phyloP scores from a whole-genome alignment of 805 yeast genomes.

The Saccharomycopsis malanga region DNA sequence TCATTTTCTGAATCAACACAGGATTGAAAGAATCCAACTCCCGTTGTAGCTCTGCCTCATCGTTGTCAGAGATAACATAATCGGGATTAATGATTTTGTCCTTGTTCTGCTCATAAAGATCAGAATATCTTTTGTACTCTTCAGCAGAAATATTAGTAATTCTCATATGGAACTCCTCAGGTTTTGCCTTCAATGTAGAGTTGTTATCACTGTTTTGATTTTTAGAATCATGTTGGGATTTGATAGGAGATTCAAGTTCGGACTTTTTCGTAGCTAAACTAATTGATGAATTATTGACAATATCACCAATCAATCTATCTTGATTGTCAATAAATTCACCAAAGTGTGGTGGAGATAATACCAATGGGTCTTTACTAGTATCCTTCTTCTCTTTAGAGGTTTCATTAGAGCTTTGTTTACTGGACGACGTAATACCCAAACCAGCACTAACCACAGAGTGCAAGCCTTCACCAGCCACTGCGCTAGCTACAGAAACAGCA shows the following conservation, averaged over 20 bases:
- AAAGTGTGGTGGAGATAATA: conserved; percentile 4
- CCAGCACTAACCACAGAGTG: not conserved
- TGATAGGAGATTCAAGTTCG: not conserved
- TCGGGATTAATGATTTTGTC: conserved; percentile 16
- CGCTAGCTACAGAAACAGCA: not conserved
- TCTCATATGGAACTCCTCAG: conserved; percentile 4
- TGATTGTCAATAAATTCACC: conserved; percentile 6
- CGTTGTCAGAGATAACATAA: conserved; percentile 10
- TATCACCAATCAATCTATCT: conserved; percentile 5
- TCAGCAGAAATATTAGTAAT: conserved; percentile 19
- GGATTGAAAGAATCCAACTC: conserved; percentile 20
- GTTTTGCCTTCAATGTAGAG: not conserved
- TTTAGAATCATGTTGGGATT: not conserved
- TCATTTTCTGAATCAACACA: conserved; percentile 8
- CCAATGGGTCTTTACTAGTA: not conserved
- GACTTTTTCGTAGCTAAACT: not conserved
- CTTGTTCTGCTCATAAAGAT: conserved; percentile 15
- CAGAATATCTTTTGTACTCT: conserved; percentile 18
- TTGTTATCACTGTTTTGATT: not conserved
- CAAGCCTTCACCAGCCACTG: not conserved
- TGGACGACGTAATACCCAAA: not conserved
- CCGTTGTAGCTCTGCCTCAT: conserved; percentile 13
- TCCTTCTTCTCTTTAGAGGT: not conserved
- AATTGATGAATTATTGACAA: conserved; percentile 3
- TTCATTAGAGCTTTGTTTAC: not conserved